Conservation (phyloP, 2,329 filamentous ascomycete genomes). For the Trichoderma breve region DNA sequence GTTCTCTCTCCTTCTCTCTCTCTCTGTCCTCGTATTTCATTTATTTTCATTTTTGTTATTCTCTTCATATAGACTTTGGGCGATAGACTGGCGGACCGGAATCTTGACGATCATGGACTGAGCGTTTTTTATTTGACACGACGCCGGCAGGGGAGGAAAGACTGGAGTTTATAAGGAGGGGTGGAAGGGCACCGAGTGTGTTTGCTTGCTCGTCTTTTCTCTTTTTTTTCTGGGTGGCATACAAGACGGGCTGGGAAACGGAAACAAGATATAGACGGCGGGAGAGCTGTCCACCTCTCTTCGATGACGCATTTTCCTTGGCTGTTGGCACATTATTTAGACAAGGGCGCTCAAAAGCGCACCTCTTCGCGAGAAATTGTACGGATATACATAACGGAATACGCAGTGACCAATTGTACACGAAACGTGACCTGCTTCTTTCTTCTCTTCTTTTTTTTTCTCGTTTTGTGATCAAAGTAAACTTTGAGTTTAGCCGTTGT, state of each 20-base stretch:
- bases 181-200: conserved; percentile 6
- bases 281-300: conserved; percentile 12
- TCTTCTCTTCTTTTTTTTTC: neutral
- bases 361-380: conserved; percentile 15
- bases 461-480: neutral
- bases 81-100: conserved; percentile 21
- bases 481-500: neutral
- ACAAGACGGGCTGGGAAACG: conserved; percentile 10
- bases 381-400: conserved; percentile 10
- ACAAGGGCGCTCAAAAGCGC: conserved; percentile 8
- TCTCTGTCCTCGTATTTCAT: neutral
- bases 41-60: neutral
- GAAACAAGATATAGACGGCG: conserved; percentile 11
- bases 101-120: conserved; percentile 19
- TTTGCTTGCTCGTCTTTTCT: conserved; percentile 2
- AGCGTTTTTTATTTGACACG: conserved; percentile 18
- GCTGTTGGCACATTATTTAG: conserved; percentile 15
- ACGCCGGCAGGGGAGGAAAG: conserved; percentile 11
- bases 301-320: conserved; percentile 18
- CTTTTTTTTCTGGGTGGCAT: neutral
- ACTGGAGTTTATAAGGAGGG: conserved; percentile 16
- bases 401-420: neutral
- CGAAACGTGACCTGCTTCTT: neutral
- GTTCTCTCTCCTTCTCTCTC: neutral
- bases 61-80: conserved; percentile 15